Evolutionary conservation across 2,329 filamentous ascomycete species (phyloP).

Genomic region (Chaetomiaceae sp.): DNA sequence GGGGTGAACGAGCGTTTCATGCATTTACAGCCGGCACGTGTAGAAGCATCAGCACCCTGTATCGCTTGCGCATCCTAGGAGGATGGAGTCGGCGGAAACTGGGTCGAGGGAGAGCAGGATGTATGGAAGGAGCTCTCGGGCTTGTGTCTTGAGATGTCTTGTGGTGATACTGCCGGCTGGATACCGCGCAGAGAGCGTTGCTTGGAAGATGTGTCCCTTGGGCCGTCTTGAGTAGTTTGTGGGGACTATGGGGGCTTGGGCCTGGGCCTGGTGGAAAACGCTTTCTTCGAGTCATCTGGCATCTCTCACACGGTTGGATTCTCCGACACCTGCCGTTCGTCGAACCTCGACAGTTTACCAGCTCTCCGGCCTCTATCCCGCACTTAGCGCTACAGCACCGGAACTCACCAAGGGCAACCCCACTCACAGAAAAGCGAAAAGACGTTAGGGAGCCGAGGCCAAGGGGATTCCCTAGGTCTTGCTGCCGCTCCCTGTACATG

Average conservation of each 20-base stretch:
- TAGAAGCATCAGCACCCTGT: conserved; percentile 3
- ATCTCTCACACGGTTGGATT: no score
- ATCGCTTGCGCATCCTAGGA: neutral
- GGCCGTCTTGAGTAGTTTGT: no score
- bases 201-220: no score
- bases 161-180: neutral
- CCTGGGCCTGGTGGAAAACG: no score
- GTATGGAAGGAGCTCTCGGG: neutral
- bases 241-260: no score
- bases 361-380: neutral
- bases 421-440: neutral
- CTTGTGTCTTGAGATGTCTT: neutral
- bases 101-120: neutral
- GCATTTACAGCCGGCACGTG: neutral
- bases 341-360: no score
- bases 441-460: neutral
- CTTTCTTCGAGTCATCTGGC: no score
- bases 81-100: no score
- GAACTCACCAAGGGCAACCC: neutral
- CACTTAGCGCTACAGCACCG: neutral
- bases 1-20: neutral
- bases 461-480: neutral
- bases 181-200: neutral
- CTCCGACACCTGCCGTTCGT: no score
- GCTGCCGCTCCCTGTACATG: neutral